Evolutionary conservation across 768 basidiomycete genomes (phyloP).

Genomic region (Termitomyces sp.): DNA sequence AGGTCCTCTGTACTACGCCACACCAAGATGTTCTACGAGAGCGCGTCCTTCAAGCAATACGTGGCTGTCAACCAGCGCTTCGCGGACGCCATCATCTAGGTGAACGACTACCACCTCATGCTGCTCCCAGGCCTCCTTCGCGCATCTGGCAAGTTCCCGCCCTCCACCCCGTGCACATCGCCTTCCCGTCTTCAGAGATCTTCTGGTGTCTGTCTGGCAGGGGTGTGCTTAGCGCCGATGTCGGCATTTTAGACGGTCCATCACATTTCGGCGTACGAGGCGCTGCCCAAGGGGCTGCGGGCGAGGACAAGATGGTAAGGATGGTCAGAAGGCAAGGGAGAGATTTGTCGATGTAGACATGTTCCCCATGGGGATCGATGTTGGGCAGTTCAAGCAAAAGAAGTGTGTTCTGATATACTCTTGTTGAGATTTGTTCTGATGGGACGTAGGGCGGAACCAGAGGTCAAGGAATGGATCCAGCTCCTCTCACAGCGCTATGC

Average conservation of each 20-base stretch:
- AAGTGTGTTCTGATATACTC: constrained; percentile 32
- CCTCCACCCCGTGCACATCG: constrained; percentile 79
- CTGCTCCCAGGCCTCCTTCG: constrained; percentile 86
- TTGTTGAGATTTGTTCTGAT: constrained; percentile 1
- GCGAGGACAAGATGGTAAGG: constrained; percentile 12
- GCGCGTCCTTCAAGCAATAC: constrained; percentile 78
- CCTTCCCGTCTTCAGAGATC: constrained; percentile 93
- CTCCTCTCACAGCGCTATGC: constrained; percentile 75
- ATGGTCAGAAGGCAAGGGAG: constrained; percentile 28
- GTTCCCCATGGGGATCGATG: constrained; percentile 91
- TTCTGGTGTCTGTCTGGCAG: constrained; percentile 85
- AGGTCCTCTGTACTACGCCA: constrained; percentile 86
- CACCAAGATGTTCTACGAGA: constrained; percentile 81
- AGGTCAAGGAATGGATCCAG: constrained; percentile 79
- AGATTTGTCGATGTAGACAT: constrained; percentile 81
- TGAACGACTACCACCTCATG: constrained; percentile 97
- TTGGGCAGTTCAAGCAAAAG: constrained; percentile 57
- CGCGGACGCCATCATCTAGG: constrained; percentile 81
- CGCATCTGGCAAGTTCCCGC: constrained; percentile 45
- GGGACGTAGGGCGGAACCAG: constrained; percentile 51
- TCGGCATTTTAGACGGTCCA: constrained; percentile 85
- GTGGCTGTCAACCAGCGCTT: constrained; percentile 87
- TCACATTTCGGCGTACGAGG: constrained; percentile 74
- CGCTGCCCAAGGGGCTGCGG: constrained; percentile 52
- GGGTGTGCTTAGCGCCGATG: constrained; percentile 89